Evolutionary conservation across 2,329 filamentous ascomycete species (phyloP).

Genomic region (Cadophora sp.): DNA sequence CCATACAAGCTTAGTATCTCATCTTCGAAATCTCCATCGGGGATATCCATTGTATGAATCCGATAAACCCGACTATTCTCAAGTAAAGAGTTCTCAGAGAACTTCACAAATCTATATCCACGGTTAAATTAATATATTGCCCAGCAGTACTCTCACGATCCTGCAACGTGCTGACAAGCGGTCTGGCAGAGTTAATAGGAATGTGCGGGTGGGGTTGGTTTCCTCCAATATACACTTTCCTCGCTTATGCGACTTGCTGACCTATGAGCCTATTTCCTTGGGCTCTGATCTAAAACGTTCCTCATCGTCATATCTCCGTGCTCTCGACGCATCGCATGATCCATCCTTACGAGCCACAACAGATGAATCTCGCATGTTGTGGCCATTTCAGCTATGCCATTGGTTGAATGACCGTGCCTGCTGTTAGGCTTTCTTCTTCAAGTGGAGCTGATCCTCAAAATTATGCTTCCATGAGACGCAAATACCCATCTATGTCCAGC

Average conservation of each 20-base stretch:
- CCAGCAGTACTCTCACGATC: background rate
- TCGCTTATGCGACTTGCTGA: conserved; percentile 7
- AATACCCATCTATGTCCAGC: background rate
- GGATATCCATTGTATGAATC: too few relatives aligned
- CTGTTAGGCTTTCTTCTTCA: background rate
- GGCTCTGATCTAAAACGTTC: background rate
- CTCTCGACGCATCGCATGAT: background rate
- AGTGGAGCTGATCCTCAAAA: background rate
- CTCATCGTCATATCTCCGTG: background rate
- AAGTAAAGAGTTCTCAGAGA: too few relatives aligned
- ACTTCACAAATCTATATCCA: too few relatives aligned
- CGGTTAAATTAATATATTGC: too few relatives aligned
- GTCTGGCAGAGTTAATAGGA: background rate
- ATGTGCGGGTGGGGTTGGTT: background rate
- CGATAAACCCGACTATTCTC: too few relatives aligned
- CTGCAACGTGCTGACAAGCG: conserved; percentile 7
- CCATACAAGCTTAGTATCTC: too few relatives aligned
- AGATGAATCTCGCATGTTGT: background rate
- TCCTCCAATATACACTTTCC: background rate
- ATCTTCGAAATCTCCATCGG: too few relatives aligned
- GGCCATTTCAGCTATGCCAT: background rate
- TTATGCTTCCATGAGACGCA: background rate
- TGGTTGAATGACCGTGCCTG: background rate
- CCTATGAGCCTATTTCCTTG: background rate
- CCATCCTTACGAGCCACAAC: background rate